These are phyloP conservation scores for Arthrobotrys sphaeroides DNA, from an alignment of 2,329 filamentous ascomycete species.

Conservation along the genomic window DNA sequence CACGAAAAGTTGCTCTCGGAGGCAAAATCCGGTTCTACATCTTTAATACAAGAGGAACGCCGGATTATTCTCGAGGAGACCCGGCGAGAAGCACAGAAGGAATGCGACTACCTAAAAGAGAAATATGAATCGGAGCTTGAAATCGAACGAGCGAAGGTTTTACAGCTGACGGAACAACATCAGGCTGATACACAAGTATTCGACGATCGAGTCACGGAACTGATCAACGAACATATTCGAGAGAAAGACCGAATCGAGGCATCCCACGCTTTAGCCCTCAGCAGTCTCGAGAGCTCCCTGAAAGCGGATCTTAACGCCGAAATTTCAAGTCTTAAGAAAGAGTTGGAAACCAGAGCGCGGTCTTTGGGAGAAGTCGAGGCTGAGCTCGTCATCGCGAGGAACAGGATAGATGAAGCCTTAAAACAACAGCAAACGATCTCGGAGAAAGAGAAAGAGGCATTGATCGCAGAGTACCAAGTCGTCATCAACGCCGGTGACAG, in stretches of 20 bases:
- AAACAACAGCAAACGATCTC: constrained; percentile 12
- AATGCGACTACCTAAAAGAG: constrained; percentile 7
- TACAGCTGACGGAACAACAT: constrained; percentile 26
- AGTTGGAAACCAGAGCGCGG: constrained; percentile 8
- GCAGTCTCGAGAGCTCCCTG: constrained; percentile 6
- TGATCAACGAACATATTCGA: constrained; percentile 27
- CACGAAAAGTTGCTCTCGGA: constrained; percentile 20
- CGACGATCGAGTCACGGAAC: constrained; percentile 23
- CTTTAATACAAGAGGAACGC: not conserved
- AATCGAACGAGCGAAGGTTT: not conserved
- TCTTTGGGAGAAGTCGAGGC: constrained; percentile 31
- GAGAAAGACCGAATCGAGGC: constrained; percentile 16
- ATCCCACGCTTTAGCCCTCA: constrained; percentile 1
- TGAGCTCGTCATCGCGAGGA: constrained; percentile 13
- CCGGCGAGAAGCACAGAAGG: not conserved
- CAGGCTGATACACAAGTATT: constrained; percentile 28
- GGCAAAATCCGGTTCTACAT: not conserved
- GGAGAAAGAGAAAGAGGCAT: constrained; percentile 42
- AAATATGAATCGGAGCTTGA: constrained; percentile 27
- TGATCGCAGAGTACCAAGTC: constrained; percentile 45
- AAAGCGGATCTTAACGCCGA: constrained; percentile 9
- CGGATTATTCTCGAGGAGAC: constrained; percentile 7
- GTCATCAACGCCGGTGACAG: constrained; percentile 40
- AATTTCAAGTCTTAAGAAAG: constrained; percentile 9
- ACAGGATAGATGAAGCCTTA: not conserved